Percentiles rank a stretch among this genome's conserved stretches.
phyloP scores from a whole-genome alignment of 2,329 filamentous ascomycete genomes.

The Aspergillus quadrilineatus region DNA sequence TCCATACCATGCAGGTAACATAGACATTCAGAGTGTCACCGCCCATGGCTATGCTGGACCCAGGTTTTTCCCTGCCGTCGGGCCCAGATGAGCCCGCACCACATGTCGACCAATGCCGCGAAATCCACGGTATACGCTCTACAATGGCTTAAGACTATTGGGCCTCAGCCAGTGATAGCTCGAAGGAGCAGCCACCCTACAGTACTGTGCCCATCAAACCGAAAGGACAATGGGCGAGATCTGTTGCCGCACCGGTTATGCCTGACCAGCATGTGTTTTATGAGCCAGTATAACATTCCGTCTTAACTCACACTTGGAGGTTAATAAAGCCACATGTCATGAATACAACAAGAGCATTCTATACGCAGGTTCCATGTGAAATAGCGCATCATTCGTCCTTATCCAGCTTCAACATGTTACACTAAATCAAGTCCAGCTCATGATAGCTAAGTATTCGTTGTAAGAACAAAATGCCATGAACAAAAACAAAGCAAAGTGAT shows the following conservation, averaged over 20 bases:
- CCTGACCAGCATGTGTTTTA: too few species aligned
- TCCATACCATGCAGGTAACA: conserved; percentile 70
- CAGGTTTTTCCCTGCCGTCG: conserved; percentile 73
- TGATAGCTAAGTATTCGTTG: conserved; percentile 1
- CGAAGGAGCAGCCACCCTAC: too few species aligned
- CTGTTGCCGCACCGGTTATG: too few species aligned
- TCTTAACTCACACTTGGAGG: neutral
- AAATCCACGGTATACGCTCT: neutral
- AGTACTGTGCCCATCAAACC: too few species aligned
- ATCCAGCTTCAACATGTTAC: neutral
- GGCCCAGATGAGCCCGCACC: conserved; percentile 50
- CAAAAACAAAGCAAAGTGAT: conserved; percentile 5
- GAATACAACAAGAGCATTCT: neutral
- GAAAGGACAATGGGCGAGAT: too few species aligned
- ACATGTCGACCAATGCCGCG: neutral
- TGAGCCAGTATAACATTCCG: too few species aligned
- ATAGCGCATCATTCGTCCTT: neutral
- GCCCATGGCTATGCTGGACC: conserved; percentile 82
- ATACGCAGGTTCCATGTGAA: neutral
- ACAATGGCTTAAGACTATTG: neutral
- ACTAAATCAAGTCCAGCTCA: neutral
- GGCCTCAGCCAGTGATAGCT: neutral
- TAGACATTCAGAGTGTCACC: conserved; percentile 84
- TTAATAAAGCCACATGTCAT: neutral
- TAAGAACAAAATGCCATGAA: neutral